phyloP scores from a whole-genome alignment of 805 yeast species.

The Saccharomycopsis sp. region DNA sequence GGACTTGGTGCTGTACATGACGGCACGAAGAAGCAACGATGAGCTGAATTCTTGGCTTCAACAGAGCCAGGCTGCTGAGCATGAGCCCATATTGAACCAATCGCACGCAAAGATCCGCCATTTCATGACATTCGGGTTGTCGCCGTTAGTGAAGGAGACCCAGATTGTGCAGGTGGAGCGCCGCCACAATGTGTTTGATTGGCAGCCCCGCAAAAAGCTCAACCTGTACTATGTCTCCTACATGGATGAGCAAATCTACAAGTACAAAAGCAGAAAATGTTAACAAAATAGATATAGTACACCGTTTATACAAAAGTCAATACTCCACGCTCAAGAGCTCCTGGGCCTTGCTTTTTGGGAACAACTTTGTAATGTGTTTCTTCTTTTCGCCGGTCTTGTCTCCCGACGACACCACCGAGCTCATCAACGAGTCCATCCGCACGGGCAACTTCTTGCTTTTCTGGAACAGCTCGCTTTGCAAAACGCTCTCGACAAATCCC shows the following conservation, averaged over 20 bases:
- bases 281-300: background rate
- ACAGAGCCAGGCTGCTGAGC: too few species aligned
- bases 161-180: too few species aligned
- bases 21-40: too few species aligned
- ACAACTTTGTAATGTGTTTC: slow-evolving; percentile 29
- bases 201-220: too few species aligned
- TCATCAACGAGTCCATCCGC: slow-evolving; percentile 46
- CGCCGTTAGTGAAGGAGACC: too few species aligned
- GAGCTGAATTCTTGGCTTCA: too few species aligned
- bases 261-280: background rate
- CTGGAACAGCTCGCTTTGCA: slow-evolving; percentile 22
- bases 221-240: too few species aligned
- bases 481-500: slow-evolving; percentile 34
- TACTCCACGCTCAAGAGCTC: slow-evolving; percentile 2
- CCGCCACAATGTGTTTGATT: too few species aligned
- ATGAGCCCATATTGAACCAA: too few species aligned
- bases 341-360: background rate
- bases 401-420: slow-evolving; percentile 52
- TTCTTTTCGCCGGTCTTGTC: slow-evolving; percentile 33
- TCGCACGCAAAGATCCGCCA: too few species aligned
- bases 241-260: too few species aligned
- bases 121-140: too few species aligned
- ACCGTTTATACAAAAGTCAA: background rate
- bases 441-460: slow-evolving; percentile 25
- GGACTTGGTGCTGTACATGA: slow-evolving; percentile 5